Percentiles rank a stretch among this genome's conserved stretches.
These are phyloP conservation scores for Tylopilus balloui DNA, from an alignment of 768 basidiomycete genomes.

Conservation along the genomic window DNA sequence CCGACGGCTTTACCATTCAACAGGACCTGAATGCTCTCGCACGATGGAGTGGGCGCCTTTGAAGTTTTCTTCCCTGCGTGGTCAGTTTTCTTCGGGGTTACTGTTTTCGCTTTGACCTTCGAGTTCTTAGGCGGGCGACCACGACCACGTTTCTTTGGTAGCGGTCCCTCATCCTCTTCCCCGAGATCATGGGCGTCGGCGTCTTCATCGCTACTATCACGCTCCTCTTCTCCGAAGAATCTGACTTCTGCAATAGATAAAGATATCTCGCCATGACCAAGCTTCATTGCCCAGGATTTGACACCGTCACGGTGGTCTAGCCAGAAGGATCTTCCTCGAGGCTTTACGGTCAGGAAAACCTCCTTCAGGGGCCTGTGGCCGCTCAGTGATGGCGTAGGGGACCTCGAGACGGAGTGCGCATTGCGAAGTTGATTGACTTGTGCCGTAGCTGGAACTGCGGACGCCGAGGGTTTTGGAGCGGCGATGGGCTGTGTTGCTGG, in stretches of 20 bases:
- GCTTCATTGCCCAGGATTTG: slow-evolving; percentile 64
- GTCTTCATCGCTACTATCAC: slow-evolving; percentile 54
- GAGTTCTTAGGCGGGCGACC: slow-evolving; percentile 32
- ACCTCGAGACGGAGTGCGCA: slow-evolving; percentile 31
- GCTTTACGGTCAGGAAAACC: slow-evolving; percentile 53
- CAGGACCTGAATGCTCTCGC: slow-evolving; percentile 57
- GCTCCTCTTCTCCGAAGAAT: slow-evolving; percentile 56
- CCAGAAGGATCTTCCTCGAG: slow-evolving; percentile 51
- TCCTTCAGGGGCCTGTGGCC: slow-evolving; percentile 46
- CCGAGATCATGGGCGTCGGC: slow-evolving; percentile 43
- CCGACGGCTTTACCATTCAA: slow-evolving; percentile 53
- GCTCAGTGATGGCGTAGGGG: slow-evolving; percentile 28
- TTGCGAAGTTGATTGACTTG: slow-evolving; percentile 17
- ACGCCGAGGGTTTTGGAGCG: slow-evolving; percentile 16
- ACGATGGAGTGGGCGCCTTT: slow-evolving; percentile 36
- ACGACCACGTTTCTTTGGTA: slow-evolving; percentile 41
- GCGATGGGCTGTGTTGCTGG: slow-evolving; percentile 24
- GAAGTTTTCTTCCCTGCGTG: slow-evolving; percentile 40
- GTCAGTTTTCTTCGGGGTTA: slow-evolving; percentile 31
- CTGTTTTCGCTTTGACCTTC: slow-evolving; percentile 32
- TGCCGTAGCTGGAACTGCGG: slow-evolving; percentile 4
- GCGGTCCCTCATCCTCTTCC: slow-evolving; percentile 36
- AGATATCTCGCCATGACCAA: slow-evolving; percentile 53
- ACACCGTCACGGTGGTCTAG: slow-evolving; percentile 71
- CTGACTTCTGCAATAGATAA: slow-evolving; percentile 51